phyloP scores from a whole-genome alignment of 2,329 filamentous ascomycete genomes.

The Botrytis squamosa region DNA sequence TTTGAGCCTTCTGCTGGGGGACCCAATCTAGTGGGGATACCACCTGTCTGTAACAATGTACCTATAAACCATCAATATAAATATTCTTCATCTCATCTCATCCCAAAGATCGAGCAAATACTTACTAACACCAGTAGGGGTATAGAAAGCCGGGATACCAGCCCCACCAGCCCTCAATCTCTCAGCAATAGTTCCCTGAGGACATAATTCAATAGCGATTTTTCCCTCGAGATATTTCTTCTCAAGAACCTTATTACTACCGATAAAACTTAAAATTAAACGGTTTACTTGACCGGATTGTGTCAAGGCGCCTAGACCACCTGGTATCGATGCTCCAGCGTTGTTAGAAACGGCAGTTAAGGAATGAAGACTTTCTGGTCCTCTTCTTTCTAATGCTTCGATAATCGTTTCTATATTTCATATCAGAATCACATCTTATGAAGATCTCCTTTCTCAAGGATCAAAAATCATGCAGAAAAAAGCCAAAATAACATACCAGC shows the following conservation, averaged over 20 bases:
- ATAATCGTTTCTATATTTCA: conserved; percentile 62
- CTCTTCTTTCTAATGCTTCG: conserved; percentile 59
- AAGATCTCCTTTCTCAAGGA: background rate
- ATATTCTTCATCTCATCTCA: too few relatives aligned
- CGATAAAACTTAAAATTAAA: conserved; percentile 72
- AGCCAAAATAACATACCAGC: background rate
- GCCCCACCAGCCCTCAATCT: conserved; percentile 69
- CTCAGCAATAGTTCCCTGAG: conserved; percentile 71
- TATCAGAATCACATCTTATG: background rate
- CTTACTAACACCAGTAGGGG: conserved; percentile 66
- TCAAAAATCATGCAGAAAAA: too few relatives aligned
- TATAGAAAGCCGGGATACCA: conserved; percentile 77
- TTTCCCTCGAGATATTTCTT: conserved; percentile 71
- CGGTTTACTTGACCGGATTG: conserved; percentile 67
- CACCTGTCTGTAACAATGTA: conserved; percentile 64
- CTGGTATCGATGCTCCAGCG: conserved; percentile 65
- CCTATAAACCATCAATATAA: conserved; percentile 39
- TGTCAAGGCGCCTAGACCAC: conserved; percentile 66
- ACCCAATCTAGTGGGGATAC: conserved; percentile 64
- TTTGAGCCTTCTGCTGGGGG: conserved; percentile 45
- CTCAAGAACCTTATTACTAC: conserved; percentile 73
- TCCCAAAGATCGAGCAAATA: conserved; percentile 23
- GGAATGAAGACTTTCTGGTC: conserved; percentile 52
- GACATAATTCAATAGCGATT: conserved; percentile 71
- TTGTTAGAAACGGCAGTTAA: conserved; percentile 80